These are phyloP conservation scores for Tolypocladium sp. DNA, from an alignment of 2,329 filamentous ascomycete species.

Conservation along the genomic window DNA sequence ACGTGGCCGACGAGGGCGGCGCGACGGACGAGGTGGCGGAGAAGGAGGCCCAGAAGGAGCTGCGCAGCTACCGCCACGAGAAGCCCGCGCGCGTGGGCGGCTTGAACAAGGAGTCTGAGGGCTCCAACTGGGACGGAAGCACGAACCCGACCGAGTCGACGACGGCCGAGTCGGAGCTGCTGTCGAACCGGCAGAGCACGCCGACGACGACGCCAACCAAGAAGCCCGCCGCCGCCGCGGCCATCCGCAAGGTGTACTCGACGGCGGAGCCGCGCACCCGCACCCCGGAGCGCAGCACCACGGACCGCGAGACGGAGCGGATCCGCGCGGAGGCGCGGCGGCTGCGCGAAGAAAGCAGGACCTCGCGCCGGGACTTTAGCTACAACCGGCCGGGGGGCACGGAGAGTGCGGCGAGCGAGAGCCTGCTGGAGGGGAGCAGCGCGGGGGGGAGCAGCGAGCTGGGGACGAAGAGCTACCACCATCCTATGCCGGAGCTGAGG, in stretches of 20 bases:
- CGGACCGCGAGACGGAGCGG: constrained; percentile 41
- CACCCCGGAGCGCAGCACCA: constrained; percentile 22
- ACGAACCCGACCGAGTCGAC: constrained; percentile 58
- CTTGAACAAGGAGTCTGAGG: constrained; percentile 74
- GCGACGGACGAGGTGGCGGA: constrained; percentile 57
- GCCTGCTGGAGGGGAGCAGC: constrained; percentile 11
- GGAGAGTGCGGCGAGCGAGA: constrained; percentile 23
- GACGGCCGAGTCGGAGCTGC: constrained; percentile 40
- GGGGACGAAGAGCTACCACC: constrained; percentile 49
- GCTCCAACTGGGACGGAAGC: constrained; percentile 67
- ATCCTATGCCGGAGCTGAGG: constrained; percentile 43
- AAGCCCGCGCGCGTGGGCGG: constrained; percentile 80
- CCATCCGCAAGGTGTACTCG: constrained; percentile 54
- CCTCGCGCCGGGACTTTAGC: constrained; percentile 40
- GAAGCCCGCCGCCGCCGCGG: constrained; percentile 13
- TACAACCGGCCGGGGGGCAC: constrained; percentile 35
- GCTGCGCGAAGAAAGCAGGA: constrained; percentile 43
- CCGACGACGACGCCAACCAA: constrained; percentile 46
- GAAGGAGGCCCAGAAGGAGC: constrained; percentile 54
- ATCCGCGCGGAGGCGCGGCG: constrained; percentile 47
- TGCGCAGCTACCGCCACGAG: constrained; percentile 79
- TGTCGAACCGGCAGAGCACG: constrained; percentile 47
- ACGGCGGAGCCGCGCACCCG: constrained; percentile 34
- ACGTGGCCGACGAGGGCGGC: constrained; percentile 45
- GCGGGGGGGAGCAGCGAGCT: constrained; percentile 31